Percentiles rank a stretch among this genome's conserved stretches.
phyloP scores from a whole-genome alignment of 2,329 filamentous ascomycete species.

The Aspergillus spinulosporus region DNA sequence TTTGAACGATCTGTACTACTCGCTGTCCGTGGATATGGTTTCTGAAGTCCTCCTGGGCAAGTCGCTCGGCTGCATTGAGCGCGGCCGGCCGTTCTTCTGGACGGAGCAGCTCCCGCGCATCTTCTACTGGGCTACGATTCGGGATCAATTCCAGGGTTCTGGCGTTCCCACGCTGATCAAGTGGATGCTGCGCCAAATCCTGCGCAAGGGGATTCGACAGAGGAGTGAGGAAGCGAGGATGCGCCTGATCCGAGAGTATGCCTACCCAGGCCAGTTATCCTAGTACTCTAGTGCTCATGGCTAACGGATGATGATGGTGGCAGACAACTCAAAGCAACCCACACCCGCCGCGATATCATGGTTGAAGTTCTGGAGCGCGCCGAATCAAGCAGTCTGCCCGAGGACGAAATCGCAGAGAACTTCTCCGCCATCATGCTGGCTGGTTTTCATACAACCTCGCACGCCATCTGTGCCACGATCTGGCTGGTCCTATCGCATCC shows the following conservation, averaged over 20 bases:
- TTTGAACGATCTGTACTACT: constrained; percentile 28
- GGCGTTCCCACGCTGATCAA: constrained; percentile 29
- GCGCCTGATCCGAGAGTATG: constrained; percentile 28
- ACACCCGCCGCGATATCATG: constrained; percentile 29
- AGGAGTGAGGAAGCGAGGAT: constrained; percentile 27
- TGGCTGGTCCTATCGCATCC: constrained; percentile 31
- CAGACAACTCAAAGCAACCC: constrained; percentile 24
- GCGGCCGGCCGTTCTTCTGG: constrained; percentile 28
- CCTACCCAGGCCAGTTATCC: neutral
- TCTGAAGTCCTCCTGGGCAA: constrained; percentile 29
- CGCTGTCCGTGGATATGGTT: constrained; percentile 28
- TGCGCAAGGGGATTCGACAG: constrained; percentile 27
- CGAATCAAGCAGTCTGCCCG: constrained; percentile 18
- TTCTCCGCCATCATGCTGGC: constrained; percentile 32
- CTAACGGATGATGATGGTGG: neutral
- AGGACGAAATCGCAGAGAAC: constrained; percentile 29
- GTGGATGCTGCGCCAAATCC: constrained; percentile 27
- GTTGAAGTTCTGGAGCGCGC: constrained; percentile 30
- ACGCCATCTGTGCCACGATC: constrained; percentile 28
- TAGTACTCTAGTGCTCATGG: neutral
- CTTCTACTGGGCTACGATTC: constrained; percentile 30
- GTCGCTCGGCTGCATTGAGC: constrained; percentile 26
- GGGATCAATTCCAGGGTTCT: constrained; percentile 29
- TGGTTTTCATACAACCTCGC: constrained; percentile 30
- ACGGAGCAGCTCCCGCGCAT: constrained; percentile 29